Evolutionary conservation across 75 land plant genomes (phyloP).

Genomic region (Larix kaempferi): DNA sequence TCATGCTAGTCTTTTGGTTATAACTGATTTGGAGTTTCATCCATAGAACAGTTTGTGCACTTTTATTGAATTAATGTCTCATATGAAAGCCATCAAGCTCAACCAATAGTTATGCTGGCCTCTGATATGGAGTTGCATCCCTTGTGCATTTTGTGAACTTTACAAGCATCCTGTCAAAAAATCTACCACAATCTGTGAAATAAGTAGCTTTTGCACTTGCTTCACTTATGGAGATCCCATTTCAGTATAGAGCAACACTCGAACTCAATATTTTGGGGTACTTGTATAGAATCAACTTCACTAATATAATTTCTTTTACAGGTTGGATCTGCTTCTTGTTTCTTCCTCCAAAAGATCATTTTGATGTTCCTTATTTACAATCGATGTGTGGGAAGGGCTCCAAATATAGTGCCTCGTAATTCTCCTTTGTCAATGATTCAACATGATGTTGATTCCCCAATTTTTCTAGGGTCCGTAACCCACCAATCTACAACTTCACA

Average conservation of each 20-base stretch:
- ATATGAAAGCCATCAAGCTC: not conserved
- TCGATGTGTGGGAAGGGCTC: not conserved
- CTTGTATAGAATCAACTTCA: conserved; percentile 73
- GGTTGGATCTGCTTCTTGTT: conserved; percentile 20
- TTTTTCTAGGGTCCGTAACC: not conserved
- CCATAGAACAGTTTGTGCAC: conserved; percentile 70
- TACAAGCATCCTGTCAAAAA: conserved; percentile 69
- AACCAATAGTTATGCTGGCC: not conserved
- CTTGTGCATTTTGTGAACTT: conserved; percentile 80
- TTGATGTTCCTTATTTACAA: not conserved
- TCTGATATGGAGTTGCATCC: not conserved
- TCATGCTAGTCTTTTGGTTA: too few relatives aligned
- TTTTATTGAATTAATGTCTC: conserved; percentile 15
- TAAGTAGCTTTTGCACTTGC: conserved; percentile 86
- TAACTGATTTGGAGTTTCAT: not conserved
- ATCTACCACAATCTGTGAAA: conserved; percentile 22
- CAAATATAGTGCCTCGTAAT: not conserved
- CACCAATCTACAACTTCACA: not conserved
- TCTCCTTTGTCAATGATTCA: not conserved
- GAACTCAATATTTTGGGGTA: conserved; percentile 57
- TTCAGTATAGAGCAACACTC: conserved; percentile 67
- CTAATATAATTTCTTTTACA: not conserved
- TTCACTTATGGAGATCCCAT: conserved; percentile 91
- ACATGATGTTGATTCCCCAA: not conserved
- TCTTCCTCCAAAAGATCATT: not conserved